Base-by-base conservation (phyloP, 148 eudicot species). In the Amaranthus hypochondriacus region DNA sequence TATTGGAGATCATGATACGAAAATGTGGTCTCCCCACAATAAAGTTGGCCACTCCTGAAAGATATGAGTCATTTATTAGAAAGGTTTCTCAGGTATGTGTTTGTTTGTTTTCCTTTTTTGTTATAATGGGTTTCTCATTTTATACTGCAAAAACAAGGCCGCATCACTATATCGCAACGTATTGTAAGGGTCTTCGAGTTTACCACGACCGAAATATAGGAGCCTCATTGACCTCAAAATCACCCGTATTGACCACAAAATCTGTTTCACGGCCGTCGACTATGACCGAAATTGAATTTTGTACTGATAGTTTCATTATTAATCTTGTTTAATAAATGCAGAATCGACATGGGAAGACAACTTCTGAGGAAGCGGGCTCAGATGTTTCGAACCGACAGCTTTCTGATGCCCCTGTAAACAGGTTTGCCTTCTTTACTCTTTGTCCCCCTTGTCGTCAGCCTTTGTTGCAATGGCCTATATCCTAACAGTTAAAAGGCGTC, bases 1-100 rank as follows among this genome's bases (percentile, higher is more conserved):
- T 95, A 73, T 58, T 95, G 79, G 98, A 95, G 88, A 92, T 95
- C 76, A 55, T 90, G 85, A 86, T 88, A 69, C 80, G 98, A 64
- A 88, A 90, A 76, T 95, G 92, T 81, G 98, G 98, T 73, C 70
- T 81, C 67, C 88, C 83, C 3, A 71, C 89, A 46, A 83, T 92
- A 61, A 85, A 88, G 79, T 78, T 70, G 65, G 75, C 81, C 70
- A 80, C 82, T 47, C 92, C 97, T 46, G 92, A 84, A 44, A 90
- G 91, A 76, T 84, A 92, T 71, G 84, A 70, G 69, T 70, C 86
- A 53, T 92, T 92, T 75, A 69, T 92, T 56, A 83, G 79, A 68
- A 83, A 77, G 58, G 89, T 95, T 66, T 70, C 80, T n/a, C 82
- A 77, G 96, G 98, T 92, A 84, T 9, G 76, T 14, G 15, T 64